Evolutionary conservation across 176 grass and related monocot genomes (phyloP).

Genomic region (Avena insularis): DNA sequence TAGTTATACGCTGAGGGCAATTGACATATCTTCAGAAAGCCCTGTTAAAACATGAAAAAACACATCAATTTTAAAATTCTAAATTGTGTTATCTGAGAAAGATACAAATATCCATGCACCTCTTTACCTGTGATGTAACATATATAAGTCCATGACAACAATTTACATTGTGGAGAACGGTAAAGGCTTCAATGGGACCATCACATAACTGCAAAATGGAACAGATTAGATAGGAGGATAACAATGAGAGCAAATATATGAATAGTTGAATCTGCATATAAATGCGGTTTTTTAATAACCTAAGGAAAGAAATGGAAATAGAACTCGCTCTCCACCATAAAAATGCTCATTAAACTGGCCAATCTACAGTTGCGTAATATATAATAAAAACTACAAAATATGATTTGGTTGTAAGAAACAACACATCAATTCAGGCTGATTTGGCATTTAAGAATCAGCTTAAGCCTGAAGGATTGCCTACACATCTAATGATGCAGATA

Average conservation of each 20-base stretch:
- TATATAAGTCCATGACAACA: constrained; percentile 91
- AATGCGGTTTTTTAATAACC: neutral
- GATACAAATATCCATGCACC: constrained; percentile 31
- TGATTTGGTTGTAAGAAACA: constrained; percentile 8
- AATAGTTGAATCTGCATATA: constrained; percentile 28
- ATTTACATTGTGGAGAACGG: constrained; percentile 95
- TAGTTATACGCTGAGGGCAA: constrained; percentile 83
- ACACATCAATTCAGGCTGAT: neutral
- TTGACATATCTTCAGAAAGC: constrained; percentile 97
- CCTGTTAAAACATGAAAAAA: constrained; percentile 52
- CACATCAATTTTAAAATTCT: constrained; percentile 34
- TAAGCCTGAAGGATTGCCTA: constrained; percentile 10
- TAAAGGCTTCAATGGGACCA: constrained; percentile 88
- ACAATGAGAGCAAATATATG: constrained; percentile 16
- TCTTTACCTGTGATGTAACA: constrained; percentile 86
- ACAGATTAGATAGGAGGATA: constrained; percentile 29
- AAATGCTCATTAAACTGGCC: no score
- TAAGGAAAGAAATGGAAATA: no score
- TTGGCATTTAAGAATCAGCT: constrained; percentile 8
- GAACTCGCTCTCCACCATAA: no score
- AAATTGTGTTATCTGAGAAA: constrained; percentile 2
- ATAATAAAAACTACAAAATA: neutral
- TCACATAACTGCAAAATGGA: constrained; percentile 78
- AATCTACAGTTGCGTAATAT: no score
- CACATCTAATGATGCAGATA: constrained; percentile 8